Conservation (phyloP, 2,329 filamentous ascomycete genomes). For the Alternaria hordeiaustralica region DNA sequence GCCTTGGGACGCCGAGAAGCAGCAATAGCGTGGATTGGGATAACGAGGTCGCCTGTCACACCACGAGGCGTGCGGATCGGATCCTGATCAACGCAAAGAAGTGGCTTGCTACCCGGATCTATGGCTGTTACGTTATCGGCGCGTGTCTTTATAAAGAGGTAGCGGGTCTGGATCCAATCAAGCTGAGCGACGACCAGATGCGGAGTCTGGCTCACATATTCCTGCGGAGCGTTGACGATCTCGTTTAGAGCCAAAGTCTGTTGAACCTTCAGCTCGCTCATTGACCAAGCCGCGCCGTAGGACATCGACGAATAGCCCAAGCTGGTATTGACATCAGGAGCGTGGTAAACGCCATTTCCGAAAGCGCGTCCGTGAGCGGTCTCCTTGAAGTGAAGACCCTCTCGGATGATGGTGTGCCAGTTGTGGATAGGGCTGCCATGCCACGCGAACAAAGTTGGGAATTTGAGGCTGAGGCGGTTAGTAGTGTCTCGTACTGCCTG, state of each 20-base stretch:
- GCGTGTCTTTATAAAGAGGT: slow-evolving; percentile 68
- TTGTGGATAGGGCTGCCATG: slow-evolving; percentile 79
- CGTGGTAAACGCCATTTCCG: slow-evolving; percentile 85
- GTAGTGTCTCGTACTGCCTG: slow-evolving; percentile 62
- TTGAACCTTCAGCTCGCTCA: slow-evolving; percentile 67
- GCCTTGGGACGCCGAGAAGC: slow-evolving; percentile 51
- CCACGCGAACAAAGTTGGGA: slow-evolving; percentile 83
- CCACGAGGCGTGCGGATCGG: slow-evolving; percentile 52
- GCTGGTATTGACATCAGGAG: slow-evolving; percentile 65
- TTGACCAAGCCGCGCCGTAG: slow-evolving; percentile 62
- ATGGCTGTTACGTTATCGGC: not conserved
- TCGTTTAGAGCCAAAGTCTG: slow-evolving; percentile 79
- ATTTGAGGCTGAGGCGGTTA: slow-evolving; percentile 48
- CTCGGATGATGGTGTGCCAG: slow-evolving; percentile 89
- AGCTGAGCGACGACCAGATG: slow-evolving; percentile 76
- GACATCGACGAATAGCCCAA: slow-evolving; percentile 53
- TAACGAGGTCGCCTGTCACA: slow-evolving; percentile 50
- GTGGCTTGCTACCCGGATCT: slow-evolving; percentile 26
- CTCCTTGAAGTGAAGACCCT: slow-evolving; percentile 76
- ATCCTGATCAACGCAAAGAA: slow-evolving; percentile 50
- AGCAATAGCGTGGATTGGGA: slow-evolving; percentile 61
- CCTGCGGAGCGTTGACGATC: slow-evolving; percentile 73
- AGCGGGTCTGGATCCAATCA: slow-evolving; percentile 90
- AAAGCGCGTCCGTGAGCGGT: slow-evolving; percentile 69
- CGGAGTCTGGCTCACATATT: slow-evolving; percentile 64